Percentiles rank a stretch among this genome's conserved stretches.
These are phyloP conservation scores for Ceriops tagal DNA, from an alignment of 345 rosid genomes.

Conservation along the genomic window DNA sequence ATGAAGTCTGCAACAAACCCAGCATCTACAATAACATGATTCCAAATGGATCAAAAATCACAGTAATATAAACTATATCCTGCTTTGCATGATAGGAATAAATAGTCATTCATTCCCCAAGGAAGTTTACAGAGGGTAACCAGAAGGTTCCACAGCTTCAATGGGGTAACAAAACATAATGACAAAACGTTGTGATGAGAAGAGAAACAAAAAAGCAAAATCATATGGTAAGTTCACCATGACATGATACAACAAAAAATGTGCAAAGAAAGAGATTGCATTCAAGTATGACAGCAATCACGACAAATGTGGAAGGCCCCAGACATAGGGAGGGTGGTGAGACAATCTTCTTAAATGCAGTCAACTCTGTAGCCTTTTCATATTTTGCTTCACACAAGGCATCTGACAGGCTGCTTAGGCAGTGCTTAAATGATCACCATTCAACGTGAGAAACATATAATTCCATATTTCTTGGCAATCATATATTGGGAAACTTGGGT, in stretches of 20 bases:
- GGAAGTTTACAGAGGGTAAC: neutral
- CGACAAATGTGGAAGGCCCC: constrained; percentile 6
- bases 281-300: constrained; percentile 11
- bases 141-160: neutral
- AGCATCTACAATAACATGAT: constrained; percentile 55
- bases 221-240: neutral
- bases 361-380: constrained; percentile 1
- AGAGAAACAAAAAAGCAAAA: constrained; percentile 1
- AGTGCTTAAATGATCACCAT: constrained; percentile 4
- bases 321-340: neutral
- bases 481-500: neutral
- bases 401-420: neutral
- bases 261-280: neutral
- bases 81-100: constrained; percentile 5
- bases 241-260: constrained; percentile 14
- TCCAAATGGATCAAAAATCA: constrained; percentile 30
- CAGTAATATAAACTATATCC: constrained; percentile 1
- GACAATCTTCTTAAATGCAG: neutral
- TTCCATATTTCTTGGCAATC: constrained; percentile 10
- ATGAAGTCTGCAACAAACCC: constrained; percentile 54
- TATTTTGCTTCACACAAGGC: neutral
- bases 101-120: neutral
- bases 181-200: neutral
- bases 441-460: neutral
- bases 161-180: constrained; percentile 9